Conservation (phyloP, 2,329 filamentous ascomycete genomes). For the Ploettnerulaceae sp. region DNA sequence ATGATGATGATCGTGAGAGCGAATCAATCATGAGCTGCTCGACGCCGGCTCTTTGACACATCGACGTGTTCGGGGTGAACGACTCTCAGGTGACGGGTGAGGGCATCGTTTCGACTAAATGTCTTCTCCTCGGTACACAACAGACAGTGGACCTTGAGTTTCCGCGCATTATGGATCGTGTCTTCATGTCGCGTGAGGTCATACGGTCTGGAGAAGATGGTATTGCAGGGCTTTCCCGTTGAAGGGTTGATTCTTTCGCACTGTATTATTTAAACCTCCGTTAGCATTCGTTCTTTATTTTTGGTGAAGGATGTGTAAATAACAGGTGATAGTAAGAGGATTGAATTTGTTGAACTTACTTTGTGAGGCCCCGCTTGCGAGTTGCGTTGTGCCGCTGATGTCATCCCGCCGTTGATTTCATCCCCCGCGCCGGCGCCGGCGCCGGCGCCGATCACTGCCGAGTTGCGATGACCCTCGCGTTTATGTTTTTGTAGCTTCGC, state of each 20-base stretch:
- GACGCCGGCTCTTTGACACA: slow-evolving; percentile 55
- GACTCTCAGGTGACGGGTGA: slow-evolving; percentile 90
- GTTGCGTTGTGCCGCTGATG: slow-evolving; percentile 59
- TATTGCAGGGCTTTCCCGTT: slow-evolving; percentile 91
- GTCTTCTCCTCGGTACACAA: slow-evolving; percentile 95
- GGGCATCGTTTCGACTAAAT: slow-evolving; percentile 89
- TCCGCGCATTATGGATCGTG: slow-evolving; percentile 91
- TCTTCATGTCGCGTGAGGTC: slow-evolving; percentile 95
- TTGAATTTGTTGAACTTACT: slow-evolving; percentile 20
- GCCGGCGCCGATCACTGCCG: slow-evolving; percentile 44
- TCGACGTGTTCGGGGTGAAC: slow-evolving; percentile 86
- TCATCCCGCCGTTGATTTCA: slow-evolving; percentile 39
- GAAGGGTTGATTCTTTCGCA: slow-evolving; percentile 92
- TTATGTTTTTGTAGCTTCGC: slow-evolving; percentile 90
- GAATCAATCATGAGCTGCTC: slow-evolving; percentile 19
- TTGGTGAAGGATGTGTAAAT: not conserved
- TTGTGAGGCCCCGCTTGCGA: slow-evolving; percentile 90
- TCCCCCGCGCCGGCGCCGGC: too few species aligned
- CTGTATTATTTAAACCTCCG: slow-evolving; percentile 13
- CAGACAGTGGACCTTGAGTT: slow-evolving; percentile 90
- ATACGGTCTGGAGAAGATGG: slow-evolving; percentile 91
- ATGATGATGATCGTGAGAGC: not conserved
- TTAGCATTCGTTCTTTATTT: slow-evolving; percentile 7
- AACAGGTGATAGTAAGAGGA: not conserved
- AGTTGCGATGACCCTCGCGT: slow-evolving; percentile 81